Evolutionary conservation across 2,329 filamentous ascomycete species (phyloP), one percentile per base, ranked within the genome.

Genomic region (Didymella exigua): DNA sequence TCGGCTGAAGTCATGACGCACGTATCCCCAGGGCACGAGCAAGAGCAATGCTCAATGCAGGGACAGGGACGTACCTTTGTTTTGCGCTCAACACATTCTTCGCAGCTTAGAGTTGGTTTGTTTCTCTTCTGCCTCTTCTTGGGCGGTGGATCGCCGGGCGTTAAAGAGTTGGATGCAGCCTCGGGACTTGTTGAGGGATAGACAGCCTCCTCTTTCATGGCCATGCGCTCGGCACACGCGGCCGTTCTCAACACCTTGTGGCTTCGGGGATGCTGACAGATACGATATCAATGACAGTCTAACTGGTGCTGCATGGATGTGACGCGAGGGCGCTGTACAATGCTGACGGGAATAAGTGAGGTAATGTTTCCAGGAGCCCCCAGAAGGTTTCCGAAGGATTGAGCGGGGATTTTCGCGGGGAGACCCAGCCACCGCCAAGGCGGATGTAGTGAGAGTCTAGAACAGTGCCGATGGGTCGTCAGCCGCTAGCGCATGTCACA

Each of bases 51-150:
- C 31, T 23, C 41, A 38, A 41, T 31, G 37, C 54, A 43, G 24
- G 30, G 38, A 40, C 45, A 36, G 19, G 34, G 27, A 50, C 82
- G 62, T 71, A 88, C 88, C 81, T 91, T 93, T 21, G 89, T 93
- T 77, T 93, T 93, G 63, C 89, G 81, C 76, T 91, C 89, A 19
- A 93, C 90, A 69, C 90, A 93, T 71, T 91, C 89, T 58, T 87
- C 84, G 67, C 90, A 93, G 43, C 88, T 91, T 59, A 93, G 71
- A 1, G 89, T 93, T 3, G 90, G 90, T 74, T 93, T 93, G 76
- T 93, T 93, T 42, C 90, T 85, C 78, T 89, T 92, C 77, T 93
- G 89, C 76, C 89, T 91, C 78, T 89, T 90, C 73, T 78, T 82
- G 10, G 77, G 70, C n/a, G 78, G 81, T 45, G 42, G 46, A 31